Base-by-base conservation (phyloP, 2,329 filamentous ascomycete genomes). In the Botrytis cinerea region DNA sequence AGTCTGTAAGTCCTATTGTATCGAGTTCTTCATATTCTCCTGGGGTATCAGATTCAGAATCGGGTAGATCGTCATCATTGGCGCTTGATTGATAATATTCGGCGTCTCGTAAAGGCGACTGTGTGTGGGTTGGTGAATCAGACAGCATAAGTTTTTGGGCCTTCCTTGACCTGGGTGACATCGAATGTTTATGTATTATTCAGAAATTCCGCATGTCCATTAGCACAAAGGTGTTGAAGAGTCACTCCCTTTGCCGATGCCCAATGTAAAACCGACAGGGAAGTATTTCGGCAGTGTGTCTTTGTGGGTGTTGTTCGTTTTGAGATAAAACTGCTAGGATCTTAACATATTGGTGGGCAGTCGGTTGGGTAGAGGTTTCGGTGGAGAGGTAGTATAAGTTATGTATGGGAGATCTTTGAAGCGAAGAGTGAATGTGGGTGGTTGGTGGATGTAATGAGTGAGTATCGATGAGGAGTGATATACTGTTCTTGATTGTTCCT, bases 1-100 rank as follows among this genome's bases (percentile, higher is more conserved):
- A 83, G 80, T 95, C 92, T 18, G 61, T 64, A 1, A 71, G 59
- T 25, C 70, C 70, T 71, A 71, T 71, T 40, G 46, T 45, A 64
- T 66, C n/a, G 43, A 71, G 38, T 9, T 57, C 45, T 40, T 40
- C 59, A 57, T 66, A 38, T 63, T 48, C 59, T 20, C 45, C 59
- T n/a, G 64, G 16, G 16, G 54, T 28, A 48, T 70, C 48, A 48
- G 20, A 59, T 54, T 54, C 71, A 6, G 54, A 48, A 70, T 67
- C 48, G 20, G 54, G 16, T 54, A 28, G 40, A 40, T 46, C 62
- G 20, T 69, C 62, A 9, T 72, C 71, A 69, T 69, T 69, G n/a
- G 48, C 22, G 46, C 57, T 69, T 35, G 71, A 69, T 40, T 32
- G 25, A 3, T 32, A 72, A 35, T 69, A 45, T 25, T 35, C 16